Conservation (phyloP, 1,139 yeast species). For the Hemisphaericaspora xylofermentans region DNA sequence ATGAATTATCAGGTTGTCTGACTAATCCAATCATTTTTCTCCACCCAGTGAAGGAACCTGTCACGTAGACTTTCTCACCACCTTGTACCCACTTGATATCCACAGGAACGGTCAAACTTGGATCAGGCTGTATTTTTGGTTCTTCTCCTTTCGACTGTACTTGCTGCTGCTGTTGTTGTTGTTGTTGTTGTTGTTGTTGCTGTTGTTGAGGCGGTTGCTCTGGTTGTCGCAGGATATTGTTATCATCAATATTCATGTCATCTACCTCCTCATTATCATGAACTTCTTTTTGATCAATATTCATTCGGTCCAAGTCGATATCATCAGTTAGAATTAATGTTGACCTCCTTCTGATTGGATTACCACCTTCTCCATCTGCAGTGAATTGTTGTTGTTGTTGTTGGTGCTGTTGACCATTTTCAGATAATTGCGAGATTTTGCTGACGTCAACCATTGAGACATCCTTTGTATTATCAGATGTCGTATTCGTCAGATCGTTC, state of each 20-base stretch:
- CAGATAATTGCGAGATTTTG: constrained; percentile 19
- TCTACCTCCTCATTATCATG: constrained; percentile 12
- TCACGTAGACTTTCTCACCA: constrained; percentile 73
- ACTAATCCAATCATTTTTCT: constrained; percentile 52
- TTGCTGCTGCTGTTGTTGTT: constrained; percentile 13
- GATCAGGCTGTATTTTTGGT: constrained; percentile 20
- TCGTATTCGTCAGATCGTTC: background rate
- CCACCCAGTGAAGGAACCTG: constrained; percentile 53
- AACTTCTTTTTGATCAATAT: constrained; percentile 22
- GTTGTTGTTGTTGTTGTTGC: constrained; percentile 7
- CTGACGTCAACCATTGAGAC: constrained; percentile 48
- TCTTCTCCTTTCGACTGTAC: constrained; percentile 14
- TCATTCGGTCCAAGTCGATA: constrained; percentile 38
- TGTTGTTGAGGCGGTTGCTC: constrained; percentile 4
- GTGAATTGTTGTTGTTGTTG: constrained; percentile 5
- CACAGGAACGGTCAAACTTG: constrained; percentile 59
- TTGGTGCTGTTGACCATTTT: constrained; percentile 3
- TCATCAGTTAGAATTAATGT: constrained; percentile 45
- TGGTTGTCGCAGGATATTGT: constrained; percentile 9
- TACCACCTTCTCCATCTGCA: background rate
- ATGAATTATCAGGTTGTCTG: constrained; percentile 45
- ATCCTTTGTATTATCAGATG: constrained; percentile 22
- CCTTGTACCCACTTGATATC: constrained; percentile 94
- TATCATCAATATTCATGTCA: constrained; percentile 24
- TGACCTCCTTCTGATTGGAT: constrained; percentile 38